Percentiles rank a stretch among this genome's conserved stretches.
Conservation (phyloP, 306 rosid species). For the Amphicarpaea edgeworthii region DNA sequence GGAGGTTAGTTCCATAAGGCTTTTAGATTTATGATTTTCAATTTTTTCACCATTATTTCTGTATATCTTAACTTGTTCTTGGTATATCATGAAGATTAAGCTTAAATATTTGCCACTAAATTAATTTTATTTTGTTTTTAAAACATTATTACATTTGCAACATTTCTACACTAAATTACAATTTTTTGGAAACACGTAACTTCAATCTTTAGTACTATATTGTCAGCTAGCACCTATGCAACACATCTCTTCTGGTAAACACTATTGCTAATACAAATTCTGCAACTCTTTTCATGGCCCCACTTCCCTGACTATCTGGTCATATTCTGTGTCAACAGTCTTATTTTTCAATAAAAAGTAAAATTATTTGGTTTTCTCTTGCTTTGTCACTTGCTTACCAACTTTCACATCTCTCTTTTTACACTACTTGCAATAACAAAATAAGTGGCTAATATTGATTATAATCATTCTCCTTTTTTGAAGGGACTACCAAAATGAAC, state of each 20-base stretch:
- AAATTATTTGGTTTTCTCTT: conserved; percentile 1
- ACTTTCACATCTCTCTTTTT: background rate
- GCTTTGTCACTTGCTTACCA: background rate
- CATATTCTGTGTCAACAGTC: background rate
- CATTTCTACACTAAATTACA: background rate
- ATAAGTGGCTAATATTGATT: background rate
- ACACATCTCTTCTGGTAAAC: background rate
- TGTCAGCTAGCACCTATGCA: background rate
- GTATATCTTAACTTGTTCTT: conserved; percentile 32
- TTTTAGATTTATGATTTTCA: conserved; percentile 10
- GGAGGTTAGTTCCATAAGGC: conserved; percentile 65
- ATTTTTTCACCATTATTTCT: background rate
- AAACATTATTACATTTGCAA: background rate
- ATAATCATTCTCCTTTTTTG: background rate
- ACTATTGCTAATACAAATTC: background rate
- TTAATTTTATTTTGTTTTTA: background rate
- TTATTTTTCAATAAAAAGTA: background rate
- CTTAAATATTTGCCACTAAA: background rate
- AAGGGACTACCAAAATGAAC: background rate
- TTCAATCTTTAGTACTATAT: background rate
- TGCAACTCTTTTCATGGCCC: background rate
- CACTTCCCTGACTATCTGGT: background rate
- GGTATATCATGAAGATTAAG: conserved; percentile 1
- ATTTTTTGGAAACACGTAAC: background rate
- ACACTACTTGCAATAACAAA: background rate